Evolutionary conservation across 2,329 filamentous ascomycete genomes (phyloP), one percentile per base, ranked within the genome.

Genomic region (Scytalidium sp.): DNA sequence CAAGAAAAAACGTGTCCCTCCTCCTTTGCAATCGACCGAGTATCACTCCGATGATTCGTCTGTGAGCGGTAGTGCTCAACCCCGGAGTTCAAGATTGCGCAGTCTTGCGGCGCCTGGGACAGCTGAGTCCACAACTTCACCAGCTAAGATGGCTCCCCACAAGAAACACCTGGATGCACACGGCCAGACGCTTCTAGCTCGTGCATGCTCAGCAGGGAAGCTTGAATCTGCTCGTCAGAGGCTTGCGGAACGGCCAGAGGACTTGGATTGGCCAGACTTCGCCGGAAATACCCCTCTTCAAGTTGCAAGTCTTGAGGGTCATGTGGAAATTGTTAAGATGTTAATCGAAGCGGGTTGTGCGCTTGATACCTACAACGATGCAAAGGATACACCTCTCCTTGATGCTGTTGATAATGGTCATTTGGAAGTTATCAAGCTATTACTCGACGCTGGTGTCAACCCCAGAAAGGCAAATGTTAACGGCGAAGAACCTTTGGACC

Each of bases 371-470:
- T 74, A 85, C 50, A 85, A 87, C 60, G 85, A 90, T 60, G 87
- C 91, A 60, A 90, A 90, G 62, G 94, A 99, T 62, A 97, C 94
- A 0, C 94, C 94, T 22, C 78, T 99, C 29, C 86, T 99, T 47
- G 94, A 99, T 72, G 94, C 94, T 4, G 91, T 97, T 22, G 94
- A 97, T 60, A 99, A 99, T 62, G 90, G 90, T 1, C 92, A 99
- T 64, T 67, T 96, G 7, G 88, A 88, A 17, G 93, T 97, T 3
- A 88, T 99, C 40, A 89, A 84, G 61, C 75, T 96, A 9, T 74
- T 99, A 27, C 75, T 99, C 2, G 83, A 87, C 49, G 87, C 92
- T 50, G 93, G 92, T 10, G 93, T 96, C 11, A 95, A 99, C 64
- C 94, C 94, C 44, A 85, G 91, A 45, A 88, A 91, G 58, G 85